These are phyloP conservation scores for Infundibulicybe gibba DNA, from an alignment of 768 basidiomycete species.

Conservation along the genomic window DNA sequence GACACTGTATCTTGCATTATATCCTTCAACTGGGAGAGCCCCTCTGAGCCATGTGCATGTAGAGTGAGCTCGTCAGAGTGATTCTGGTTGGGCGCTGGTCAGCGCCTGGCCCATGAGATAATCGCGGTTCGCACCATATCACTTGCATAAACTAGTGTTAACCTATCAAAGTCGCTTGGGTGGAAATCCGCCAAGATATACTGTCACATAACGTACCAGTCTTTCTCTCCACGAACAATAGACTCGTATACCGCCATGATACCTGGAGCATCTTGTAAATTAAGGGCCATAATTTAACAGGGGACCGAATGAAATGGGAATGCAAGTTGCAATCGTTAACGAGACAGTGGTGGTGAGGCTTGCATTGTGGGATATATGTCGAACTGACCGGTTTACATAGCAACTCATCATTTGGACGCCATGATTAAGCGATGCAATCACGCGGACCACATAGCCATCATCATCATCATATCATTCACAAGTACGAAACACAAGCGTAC, in stretches of 20 bases:
- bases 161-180: slow-evolving; percentile 8
- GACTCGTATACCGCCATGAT: slow-evolving; percentile 26
- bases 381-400: too few relatives aligned
- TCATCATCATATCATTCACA: too few relatives aligned
- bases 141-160: slow-evolving; percentile 21
- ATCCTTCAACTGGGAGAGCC: slow-evolving; percentile 43
- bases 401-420: too few relatives aligned
- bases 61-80: slow-evolving; percentile 37
- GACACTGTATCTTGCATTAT: slow-evolving; percentile 29
- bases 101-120: not conserved
- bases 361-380: too few relatives aligned
- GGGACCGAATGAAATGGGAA: not conserved
- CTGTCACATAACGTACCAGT: not conserved
- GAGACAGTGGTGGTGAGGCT: too few relatives aligned
- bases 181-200: slow-evolving; percentile 1
- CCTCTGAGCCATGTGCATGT: slow-evolving; percentile 34
- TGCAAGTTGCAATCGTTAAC: too few relatives aligned
- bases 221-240: slow-evolving; percentile 16
- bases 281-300: slow-evolving; percentile 20
- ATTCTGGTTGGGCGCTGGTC: not conserved
- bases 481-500: too few relatives aligned
- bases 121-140: slow-evolving; percentile 17
- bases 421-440: too few relatives aligned
- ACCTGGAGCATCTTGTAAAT: slow-evolving; percentile 19
- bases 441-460: too few relatives aligned